Base-by-base conservation (phyloP, 768 basidiomycete genomes). In the Exidia glandulosa region DNA sequence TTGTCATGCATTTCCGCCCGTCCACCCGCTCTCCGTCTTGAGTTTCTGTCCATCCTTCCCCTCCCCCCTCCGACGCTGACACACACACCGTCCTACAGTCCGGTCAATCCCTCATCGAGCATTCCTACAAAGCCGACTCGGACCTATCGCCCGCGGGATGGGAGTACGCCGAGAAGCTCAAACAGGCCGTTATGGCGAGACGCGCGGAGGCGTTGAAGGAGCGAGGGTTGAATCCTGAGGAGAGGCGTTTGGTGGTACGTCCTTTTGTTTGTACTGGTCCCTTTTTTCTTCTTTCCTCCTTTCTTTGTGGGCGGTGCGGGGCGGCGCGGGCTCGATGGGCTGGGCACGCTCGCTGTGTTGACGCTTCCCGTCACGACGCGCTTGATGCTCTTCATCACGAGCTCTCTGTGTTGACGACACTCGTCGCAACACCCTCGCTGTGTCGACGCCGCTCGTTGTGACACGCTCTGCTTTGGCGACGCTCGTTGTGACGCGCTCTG, bases 91-190 rank as follows among this genome's bases (percentile, higher is more conserved):
- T 16, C 4, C 30, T 5, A 45, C 66, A 96, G 94, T 95, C 94
- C 19, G 96, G 96, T n/a, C 94, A 94, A 79, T 95, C 93, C 13
- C 78, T 97, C 60, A 94, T 97, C 66, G 96, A 99, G 70, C 96
- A 98, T 70, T 98, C 95, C 4, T 98, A 94, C 79, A 95, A 94
- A 74, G 94, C 96, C 36, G 96, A 99, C 68, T 93, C 94, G 1
- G 95, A 98, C 71, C 81, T 99, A 10, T 96, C 94, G 2, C 88
- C 90, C 2, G 87, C 86, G 0, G 96, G 96, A 2, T 93, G 92
- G 90, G 94, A 96, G 61, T 99, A 99, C 64, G 87, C 94, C 2
- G 88, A 91, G 64, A 80, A 79, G 41, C 76, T 99, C 61, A 93
- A 88, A 66, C 90, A 96, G 47, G 95, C 95, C 63, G 88, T 99